Percentiles rank a stretch among this genome's conserved stretches.
Evolutionary conservation across 176 grass and related monocot genomes (phyloP).

Genomic region (Canna indica): DNA sequence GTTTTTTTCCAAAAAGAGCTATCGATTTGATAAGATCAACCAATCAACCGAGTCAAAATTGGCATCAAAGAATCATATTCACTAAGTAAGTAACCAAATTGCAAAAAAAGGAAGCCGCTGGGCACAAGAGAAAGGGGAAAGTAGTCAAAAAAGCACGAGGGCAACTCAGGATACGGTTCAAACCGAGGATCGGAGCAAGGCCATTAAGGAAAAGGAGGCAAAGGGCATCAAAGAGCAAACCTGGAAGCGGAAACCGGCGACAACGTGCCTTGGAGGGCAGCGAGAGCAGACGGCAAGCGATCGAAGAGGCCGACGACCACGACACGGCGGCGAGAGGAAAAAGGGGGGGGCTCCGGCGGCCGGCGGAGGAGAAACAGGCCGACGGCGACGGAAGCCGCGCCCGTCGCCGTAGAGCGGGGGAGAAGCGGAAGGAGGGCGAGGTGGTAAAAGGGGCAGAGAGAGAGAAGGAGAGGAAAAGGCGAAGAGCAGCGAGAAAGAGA

Average conservation of each 20-base stretch:
- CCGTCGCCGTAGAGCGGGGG: not conserved
- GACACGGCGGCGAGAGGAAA: not conserved
- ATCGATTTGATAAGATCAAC: not conserved
- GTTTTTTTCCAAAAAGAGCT: not conserved
- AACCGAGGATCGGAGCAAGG: not conserved
- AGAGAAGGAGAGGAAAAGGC: not conserved
- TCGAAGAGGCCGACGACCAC: not conserved
- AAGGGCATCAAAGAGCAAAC: not conserved
- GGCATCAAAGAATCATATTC: not conserved
- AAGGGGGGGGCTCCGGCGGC: too few species aligned
- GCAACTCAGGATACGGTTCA: too few species aligned
- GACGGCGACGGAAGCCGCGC: not conserved
- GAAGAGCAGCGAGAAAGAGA: not conserved
- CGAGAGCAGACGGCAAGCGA: not conserved
- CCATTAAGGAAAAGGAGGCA: not conserved
- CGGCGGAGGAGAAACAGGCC: not conserved
- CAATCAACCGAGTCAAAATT: not conserved
- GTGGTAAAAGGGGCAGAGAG: not conserved
- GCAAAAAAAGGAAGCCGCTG: not conserved
- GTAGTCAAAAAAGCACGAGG: not conserved
- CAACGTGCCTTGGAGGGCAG: not conserved
- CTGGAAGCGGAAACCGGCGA: not conserved
- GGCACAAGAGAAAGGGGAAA: not conserved
- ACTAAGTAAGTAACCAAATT: too few species aligned
- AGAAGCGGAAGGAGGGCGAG: not conserved